Conservation (phyloP, 441 rosid species). For the Macaranga tanarius region DNA sequence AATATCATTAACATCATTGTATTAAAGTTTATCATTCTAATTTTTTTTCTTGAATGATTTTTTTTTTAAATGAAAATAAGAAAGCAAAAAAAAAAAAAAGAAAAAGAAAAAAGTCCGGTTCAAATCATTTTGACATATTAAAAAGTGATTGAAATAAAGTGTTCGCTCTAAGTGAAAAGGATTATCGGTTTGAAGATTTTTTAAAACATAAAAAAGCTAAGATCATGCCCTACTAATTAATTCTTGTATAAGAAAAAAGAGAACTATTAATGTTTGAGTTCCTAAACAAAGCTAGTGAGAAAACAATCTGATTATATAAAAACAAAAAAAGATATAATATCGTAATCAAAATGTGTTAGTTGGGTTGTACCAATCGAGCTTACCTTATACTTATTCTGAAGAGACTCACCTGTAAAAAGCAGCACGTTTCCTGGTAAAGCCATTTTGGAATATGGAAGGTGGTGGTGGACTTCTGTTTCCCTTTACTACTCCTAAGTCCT, state of each 20-base stretch:
- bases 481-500: not conserved
- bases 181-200: not conserved
- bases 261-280: not conserved
- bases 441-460: not conserved
- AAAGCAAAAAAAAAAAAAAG: too few species aligned
- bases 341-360: constrained; percentile 14
- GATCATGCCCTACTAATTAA: too few species aligned
- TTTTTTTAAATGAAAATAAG: too few species aligned
- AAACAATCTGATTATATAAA: not conserved
- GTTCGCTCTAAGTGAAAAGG: not conserved
- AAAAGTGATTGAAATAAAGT: not conserved
- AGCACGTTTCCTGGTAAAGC: constrained; percentile 1
- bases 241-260: not conserved
- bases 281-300: not conserved
- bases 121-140: constrained; percentile 4
- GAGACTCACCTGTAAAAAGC: constrained; percentile 4
- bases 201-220: not conserved
- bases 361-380: not conserved
- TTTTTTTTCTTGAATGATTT: too few species aligned
- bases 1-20: too few species aligned
- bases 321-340: constrained; percentile 3
- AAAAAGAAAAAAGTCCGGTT: not conserved
- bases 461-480: not conserved
- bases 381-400: constrained; percentile 4
- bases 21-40: too few species aligned